Percentiles rank a stretch among this genome's conserved stretches.
These are phyloP conservation scores for Bullera alba DNA, from an alignment of 768 basidiomycete genomes.

Conservation along the genomic window DNA sequence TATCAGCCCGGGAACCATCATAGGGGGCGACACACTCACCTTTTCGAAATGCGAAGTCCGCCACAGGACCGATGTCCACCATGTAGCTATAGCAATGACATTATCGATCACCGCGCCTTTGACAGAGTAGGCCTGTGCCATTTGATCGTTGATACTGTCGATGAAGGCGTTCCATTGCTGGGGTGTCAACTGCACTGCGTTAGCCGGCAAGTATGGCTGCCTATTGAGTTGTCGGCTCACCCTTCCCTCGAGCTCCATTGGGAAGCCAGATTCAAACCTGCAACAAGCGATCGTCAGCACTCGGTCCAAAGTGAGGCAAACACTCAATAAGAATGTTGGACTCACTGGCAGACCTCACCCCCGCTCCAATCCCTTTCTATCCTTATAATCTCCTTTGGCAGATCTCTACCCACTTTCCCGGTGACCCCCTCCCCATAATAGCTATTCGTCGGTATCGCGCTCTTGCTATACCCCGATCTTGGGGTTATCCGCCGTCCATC, in stretches of 20 bases:
- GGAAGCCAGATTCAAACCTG: slow-evolving; percentile 74
- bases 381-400: slow-evolving; percentile 84
- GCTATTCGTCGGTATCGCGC: slow-evolving; percentile 23
- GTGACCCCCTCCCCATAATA: slow-evolving; percentile 67
- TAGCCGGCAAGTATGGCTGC: background rate
- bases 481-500: slow-evolving; percentile 6
- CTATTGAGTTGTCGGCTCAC: slow-evolving; percentile 51
- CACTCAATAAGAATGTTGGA: slow-evolving; percentile 3
- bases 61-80: slow-evolving; percentile 72
- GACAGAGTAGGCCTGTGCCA: slow-evolving; percentile 79
- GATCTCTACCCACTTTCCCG: slow-evolving; percentile 79
- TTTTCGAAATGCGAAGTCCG: slow-evolving; percentile 71
- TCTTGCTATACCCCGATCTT: slow-evolving; percentile 34
- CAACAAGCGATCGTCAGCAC: background rate
- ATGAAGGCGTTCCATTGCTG: slow-evolving; percentile 84
- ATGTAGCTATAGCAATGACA: slow-evolving; percentile 63
- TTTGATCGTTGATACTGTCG: slow-evolving; percentile 77
- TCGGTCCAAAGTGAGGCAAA: background rate
- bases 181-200: slow-evolving; percentile 64
- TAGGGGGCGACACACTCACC: slow-evolving; percentile 48
- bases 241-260: slow-evolving; percentile 84
- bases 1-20: background rate
- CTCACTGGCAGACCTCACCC: slow-evolving; percentile 74
- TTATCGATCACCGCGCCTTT: slow-evolving; percentile 70
- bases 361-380: slow-evolving; percentile 86